These are phyloP conservation scores for Gryganskiella cystojenkinii DNA, from an alignment of 192 early-diverging fungal genomes.

Conservation along the genomic window DNA sequence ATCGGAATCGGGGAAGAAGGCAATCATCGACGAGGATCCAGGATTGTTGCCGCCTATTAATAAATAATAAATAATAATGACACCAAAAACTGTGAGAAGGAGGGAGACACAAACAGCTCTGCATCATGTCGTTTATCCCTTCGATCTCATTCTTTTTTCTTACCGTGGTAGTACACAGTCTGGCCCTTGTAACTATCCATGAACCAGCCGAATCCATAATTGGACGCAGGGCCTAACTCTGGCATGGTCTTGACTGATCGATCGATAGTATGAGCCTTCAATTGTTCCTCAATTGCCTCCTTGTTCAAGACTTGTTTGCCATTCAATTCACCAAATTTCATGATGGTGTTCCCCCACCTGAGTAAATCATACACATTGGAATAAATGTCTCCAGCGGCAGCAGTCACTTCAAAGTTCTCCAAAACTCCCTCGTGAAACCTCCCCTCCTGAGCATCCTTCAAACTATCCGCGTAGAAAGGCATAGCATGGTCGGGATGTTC, in stretches of 20 bases:
- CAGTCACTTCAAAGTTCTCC: not conserved
- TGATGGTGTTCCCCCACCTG: slow-evolving; percentile 3
- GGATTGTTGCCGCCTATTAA: slow-evolving; percentile 17
- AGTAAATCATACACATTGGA: slow-evolving; percentile 2
- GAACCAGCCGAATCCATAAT: slow-evolving; percentile 12
- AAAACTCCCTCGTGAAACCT: slow-evolving; percentile 10
- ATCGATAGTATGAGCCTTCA: slow-evolving; percentile 7
- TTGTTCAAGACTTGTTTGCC: slow-evolving; percentile 17
- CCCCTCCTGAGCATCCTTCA: slow-evolving; percentile 36
- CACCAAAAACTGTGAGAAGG: not conserved
- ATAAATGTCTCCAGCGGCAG: slow-evolving; percentile 11
- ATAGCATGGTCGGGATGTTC: slow-evolving; percentile 13
- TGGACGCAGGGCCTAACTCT: slow-evolving; percentile 9
- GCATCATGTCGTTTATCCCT: slow-evolving; percentile 9
- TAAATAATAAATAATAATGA: not conserved
- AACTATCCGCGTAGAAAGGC: slow-evolving; percentile 4
- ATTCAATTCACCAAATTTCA: slow-evolving; percentile 12
- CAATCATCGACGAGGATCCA: slow-evolving; percentile 18
- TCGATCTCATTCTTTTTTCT: slow-evolving; percentile 11
- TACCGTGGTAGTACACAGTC: slow-evolving; percentile 11
- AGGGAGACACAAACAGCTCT: too few relatives aligned
- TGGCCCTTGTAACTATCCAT: slow-evolving; percentile 13
- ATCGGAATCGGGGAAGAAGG: slow-evolving; percentile 29
- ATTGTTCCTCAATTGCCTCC: not conserved
- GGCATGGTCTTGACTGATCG: slow-evolving; percentile 6